Conservation (phyloP, 192 early-diverging fungal species). For the Anaeromyces robustus region DNA sequence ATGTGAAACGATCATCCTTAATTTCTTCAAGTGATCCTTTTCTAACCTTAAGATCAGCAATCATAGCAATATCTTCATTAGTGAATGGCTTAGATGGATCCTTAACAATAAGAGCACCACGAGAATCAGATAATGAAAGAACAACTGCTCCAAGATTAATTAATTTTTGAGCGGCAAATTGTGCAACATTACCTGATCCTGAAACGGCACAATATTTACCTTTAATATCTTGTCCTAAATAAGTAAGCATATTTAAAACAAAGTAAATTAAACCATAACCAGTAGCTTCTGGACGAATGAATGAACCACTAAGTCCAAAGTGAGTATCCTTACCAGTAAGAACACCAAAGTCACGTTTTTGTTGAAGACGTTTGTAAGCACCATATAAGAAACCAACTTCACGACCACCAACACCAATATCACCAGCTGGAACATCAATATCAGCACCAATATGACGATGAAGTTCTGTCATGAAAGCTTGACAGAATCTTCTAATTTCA, state of each 20-base stretch:
- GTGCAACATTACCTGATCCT: no score
- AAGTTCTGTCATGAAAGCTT: no score
- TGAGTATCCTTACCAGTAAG: slow-evolving; percentile 24
- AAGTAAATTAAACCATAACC: no score
- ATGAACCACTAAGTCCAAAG: slow-evolving; percentile 7
- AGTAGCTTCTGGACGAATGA: no score
- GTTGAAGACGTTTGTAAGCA: slow-evolving; percentile 31
- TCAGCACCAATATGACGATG: no score
- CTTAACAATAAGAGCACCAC: slow-evolving; percentile 27
- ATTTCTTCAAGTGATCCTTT: slow-evolving; percentile 28
- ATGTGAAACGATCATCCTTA: slow-evolving; percentile 13
- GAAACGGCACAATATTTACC: no score
- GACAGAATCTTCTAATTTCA: no score
- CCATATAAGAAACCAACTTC: slow-evolving; percentile 36
- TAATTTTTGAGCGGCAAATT: slow-evolving; percentile 20
- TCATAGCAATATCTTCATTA: slow-evolving; percentile 23
- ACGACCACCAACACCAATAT: slow-evolving; percentile 13
- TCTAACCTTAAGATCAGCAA: slow-evolving; percentile 33
- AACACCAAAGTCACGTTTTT: slow-evolving; percentile 26
- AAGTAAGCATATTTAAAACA: slow-evolving; percentile 14
- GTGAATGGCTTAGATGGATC: slow-evolving; percentile 18
- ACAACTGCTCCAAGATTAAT: slow-evolving; percentile 29
- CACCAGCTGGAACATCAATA: no score
- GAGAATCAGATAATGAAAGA: slow-evolving; percentile 32
- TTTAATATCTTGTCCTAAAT: slow-evolving; percentile 15